A percentile compares a stretch with the other conserved stretches of the same genome.
Evolutionary conservation across 202 grass and related monocot genomes (phyloP).

Genomic region (Sporobolus alterniflorus): DNA sequence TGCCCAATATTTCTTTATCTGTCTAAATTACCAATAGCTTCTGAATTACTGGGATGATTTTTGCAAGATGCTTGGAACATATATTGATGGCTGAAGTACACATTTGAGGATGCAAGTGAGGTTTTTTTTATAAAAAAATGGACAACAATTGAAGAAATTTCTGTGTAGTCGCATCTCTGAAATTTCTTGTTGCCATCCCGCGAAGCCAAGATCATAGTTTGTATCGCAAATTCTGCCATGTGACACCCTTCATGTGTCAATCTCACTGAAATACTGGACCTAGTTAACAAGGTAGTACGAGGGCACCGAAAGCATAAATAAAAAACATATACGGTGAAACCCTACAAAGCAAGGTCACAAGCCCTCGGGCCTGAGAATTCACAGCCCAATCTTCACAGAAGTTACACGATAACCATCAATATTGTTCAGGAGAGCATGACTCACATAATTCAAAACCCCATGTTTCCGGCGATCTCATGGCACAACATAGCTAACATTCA

Average conservation of each 20-base stretch:
- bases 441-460: not conserved
- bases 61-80: not conserved
- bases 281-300: not conserved
- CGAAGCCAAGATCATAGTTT: not conserved
- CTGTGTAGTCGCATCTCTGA: not conserved
- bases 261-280: not conserved
- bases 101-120: not conserved
- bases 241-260: not conserved
- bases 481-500: not conserved
- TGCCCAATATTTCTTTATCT: not conserved
- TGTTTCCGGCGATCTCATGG: not conserved
- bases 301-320: too few relatives aligned
- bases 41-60: not conserved
- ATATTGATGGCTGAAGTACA: not conserved
- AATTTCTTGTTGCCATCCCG: too few relatives aligned
- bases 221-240: not conserved
- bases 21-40: too few relatives aligned
- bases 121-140: not conserved
- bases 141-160: not conserved
- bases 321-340: not conserved
- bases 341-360: not conserved
- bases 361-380: not conserved
- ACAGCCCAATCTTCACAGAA: not conserved
- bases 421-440: conserved; percentile 15
- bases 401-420: not conserved